These are phyloP conservation scores for Ceratonia siliqua DNA, from an alignment of 306 rosid genomes.

Conservation along the genomic window DNA sequence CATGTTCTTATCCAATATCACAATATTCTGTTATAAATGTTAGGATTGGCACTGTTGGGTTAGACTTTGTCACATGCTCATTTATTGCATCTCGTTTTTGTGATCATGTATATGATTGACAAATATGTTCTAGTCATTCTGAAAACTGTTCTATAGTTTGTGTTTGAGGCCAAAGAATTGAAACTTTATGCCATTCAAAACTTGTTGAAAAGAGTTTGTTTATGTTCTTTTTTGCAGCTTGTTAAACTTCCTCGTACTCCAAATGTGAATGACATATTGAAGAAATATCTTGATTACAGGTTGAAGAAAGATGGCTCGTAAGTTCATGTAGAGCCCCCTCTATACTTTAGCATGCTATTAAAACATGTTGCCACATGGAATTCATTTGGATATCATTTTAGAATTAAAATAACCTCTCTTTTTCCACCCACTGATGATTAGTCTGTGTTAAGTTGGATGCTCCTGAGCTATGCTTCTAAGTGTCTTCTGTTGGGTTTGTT, in stretches of 20 bases:
- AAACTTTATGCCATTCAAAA: neutral
- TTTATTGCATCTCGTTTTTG: neutral
- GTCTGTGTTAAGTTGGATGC: neutral
- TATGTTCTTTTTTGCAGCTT: constrained; percentile 59
- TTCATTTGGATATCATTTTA: constrained; percentile 21
- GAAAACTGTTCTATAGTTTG: neutral
- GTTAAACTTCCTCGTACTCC: constrained; percentile 91
- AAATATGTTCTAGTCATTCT: too few relatives aligned
- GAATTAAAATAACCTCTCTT: neutral
- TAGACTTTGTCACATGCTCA: neutral
- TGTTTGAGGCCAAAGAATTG: neutral
- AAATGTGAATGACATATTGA: constrained; percentile 72
- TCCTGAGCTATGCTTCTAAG: neutral
- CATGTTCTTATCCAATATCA: neutral
- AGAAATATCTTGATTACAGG: constrained; percentile 67
- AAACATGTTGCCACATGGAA: neutral
- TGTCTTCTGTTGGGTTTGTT: neutral
- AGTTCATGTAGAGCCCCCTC: constrained; percentile 47
- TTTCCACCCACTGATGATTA: constrained; percentile 14
- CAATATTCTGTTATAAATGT: neutral
- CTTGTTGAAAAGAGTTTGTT: constrained; percentile 22
- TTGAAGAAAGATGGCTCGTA: constrained; percentile 68
- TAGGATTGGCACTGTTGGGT: neutral
- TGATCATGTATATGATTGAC: neutral
- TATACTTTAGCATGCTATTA: constrained; percentile 16